A percentile compares a stretch with the other conserved stretches of the same genome.
These are phyloP conservation scores for Phytopythium delawarense DNA, from an alignment of 352 stramenopile genomes.

Conservation along the genomic window DNA sequence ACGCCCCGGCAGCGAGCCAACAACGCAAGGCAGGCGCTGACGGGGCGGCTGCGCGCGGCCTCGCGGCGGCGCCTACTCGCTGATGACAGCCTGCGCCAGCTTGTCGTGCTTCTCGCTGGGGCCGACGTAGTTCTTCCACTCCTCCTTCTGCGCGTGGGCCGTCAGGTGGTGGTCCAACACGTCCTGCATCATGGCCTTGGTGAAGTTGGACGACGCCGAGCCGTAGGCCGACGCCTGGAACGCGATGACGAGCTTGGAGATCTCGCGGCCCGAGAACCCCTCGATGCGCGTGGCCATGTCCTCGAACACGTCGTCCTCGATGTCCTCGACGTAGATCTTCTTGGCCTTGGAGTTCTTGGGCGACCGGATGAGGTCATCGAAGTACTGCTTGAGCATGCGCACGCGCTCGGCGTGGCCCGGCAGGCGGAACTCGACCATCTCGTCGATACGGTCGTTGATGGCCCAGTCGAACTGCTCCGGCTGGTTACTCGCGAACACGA, in stretches of 20 bases:
- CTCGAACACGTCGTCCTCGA: conserved; percentile 92
- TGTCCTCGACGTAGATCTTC: conserved; percentile 89
- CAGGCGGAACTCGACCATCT: conserved; percentile 97
- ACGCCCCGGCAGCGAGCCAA: neutral
- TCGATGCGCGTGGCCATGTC: conserved; percentile 91
- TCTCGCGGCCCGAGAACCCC: conserved; percentile 97
- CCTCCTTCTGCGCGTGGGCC: conserved; percentile 92
- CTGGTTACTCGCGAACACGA: conserved; percentile 99
- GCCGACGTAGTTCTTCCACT: conserved; percentile 87
- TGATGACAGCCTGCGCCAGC: conserved; percentile 39
- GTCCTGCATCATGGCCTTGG: conserved; percentile 91
- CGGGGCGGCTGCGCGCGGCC: neutral
- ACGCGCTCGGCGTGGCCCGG: conserved; percentile 93
- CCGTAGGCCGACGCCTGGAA: conserved; percentile 98
- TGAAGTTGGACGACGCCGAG: conserved; percentile 91
- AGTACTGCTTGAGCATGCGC: conserved; percentile 98
- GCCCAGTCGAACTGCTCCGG: conserved; percentile 98
- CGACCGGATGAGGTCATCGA: conserved; percentile 94
- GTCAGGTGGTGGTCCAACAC: conserved; percentile 93
- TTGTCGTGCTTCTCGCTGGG: conserved; percentile 45
- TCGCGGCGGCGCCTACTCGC: conserved; percentile 23
- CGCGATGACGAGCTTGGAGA: conserved; percentile 99
- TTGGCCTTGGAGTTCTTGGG: conserved; percentile 86
- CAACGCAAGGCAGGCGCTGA: neutral
- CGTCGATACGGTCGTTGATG: conserved; percentile 99